Evolutionary conservation across 2,329 filamentous ascomycete genomes (phyloP).

Genomic region (Sphaerulina populicola): DNA sequence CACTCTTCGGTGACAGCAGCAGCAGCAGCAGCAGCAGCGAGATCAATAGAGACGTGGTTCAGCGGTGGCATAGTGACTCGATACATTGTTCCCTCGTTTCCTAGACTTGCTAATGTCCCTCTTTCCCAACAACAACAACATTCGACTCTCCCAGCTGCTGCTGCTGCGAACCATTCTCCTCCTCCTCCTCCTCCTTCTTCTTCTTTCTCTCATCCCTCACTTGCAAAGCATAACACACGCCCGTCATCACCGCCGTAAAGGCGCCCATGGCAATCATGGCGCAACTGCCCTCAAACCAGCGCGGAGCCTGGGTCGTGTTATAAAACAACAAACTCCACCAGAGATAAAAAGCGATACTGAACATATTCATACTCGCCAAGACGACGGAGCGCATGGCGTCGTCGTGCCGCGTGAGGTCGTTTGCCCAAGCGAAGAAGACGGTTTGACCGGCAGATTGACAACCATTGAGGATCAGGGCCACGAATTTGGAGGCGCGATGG

Average conservation of each 20-base stretch:
- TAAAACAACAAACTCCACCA: conserved; percentile 28
- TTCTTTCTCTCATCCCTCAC: conserved; percentile 19
- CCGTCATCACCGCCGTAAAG: conserved; percentile 21
- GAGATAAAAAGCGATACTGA: conserved; percentile 23
- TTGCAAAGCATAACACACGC: conserved; percentile 20
- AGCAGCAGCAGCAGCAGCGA: too few relatives aligned
- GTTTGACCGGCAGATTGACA: conserved; percentile 25
- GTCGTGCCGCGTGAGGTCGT: conserved; percentile 22
- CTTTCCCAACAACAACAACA: too few relatives aligned
- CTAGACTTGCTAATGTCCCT: too few relatives aligned
- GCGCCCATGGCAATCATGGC: conserved; percentile 27
- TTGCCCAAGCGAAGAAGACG: conserved; percentile 26
- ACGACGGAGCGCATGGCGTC: conserved; percentile 24
- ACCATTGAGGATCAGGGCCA: conserved; percentile 24
- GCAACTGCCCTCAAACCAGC: conserved; percentile 24
- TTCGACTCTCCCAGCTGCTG: too few relatives aligned
- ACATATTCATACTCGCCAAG: conserved; percentile 26
- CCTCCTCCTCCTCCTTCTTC: neutral
- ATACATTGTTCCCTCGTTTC: too few relatives aligned
- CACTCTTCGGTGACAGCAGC: too few relatives aligned
- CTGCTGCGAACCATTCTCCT: too few relatives aligned
- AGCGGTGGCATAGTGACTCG: too few relatives aligned
- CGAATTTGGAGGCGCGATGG: conserved; percentile 20
- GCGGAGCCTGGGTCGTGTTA: conserved; percentile 24
- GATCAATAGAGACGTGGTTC: too few relatives aligned